Conservation (phyloP, 768 basidiomycete genomes). For the Agaricus bisporus region DNA sequence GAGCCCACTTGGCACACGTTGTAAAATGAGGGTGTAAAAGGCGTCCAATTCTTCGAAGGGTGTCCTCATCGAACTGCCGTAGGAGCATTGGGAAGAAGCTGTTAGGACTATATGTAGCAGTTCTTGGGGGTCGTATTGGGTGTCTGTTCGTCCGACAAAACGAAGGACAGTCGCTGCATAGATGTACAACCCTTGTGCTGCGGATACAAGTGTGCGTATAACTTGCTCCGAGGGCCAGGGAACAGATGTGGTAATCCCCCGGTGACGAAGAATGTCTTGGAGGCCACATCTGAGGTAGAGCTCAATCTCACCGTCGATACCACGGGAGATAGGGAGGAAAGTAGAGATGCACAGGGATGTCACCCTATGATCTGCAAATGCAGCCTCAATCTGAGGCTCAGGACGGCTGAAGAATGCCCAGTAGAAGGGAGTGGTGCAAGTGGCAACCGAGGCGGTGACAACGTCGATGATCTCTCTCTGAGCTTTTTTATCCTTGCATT, state of each 20-base stretch:
- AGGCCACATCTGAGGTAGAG: too few species aligned
- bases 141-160: constrained; percentile 7
- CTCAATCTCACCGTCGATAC: too few species aligned
- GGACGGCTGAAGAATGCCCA: constrained; percentile 3
- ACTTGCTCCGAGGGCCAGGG: too few species aligned
- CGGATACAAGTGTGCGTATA: too few species aligned
- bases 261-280: too few species aligned
- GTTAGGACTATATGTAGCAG: constrained; percentile 12
- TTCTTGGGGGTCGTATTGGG: neutral
- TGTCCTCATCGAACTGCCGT: neutral
- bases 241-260: too few species aligned
- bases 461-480: constrained; percentile 2
- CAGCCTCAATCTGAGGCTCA: neutral
- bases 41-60: neutral
- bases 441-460: neutral
- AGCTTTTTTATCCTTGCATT: neutral
- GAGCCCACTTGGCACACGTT: neutral
- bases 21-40: neutral
- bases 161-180: too few species aligned
- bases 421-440: neutral
- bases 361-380: neutral
- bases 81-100: constrained; percentile 4
- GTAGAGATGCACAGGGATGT: neutral
- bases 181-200: too few species aligned
- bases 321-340: neutral